phyloP scores from a whole-genome alignment of 2,329 filamentous ascomycete species.

The Diaporthe sp. region DNA sequence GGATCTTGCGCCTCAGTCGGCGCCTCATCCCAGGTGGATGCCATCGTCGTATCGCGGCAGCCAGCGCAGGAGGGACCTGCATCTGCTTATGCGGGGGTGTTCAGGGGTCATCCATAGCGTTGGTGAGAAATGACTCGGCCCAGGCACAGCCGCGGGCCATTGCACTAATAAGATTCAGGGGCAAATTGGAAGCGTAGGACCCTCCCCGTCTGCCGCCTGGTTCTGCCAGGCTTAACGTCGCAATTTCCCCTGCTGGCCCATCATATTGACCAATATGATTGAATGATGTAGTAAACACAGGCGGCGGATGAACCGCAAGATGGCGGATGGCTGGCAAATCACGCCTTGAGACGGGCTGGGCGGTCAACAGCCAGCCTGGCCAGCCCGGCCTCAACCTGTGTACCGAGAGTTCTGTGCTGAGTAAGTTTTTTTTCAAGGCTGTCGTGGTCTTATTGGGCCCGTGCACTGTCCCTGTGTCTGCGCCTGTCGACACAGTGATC shows the following conservation, averaged over 20 bases:
- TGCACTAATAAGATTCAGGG: constrained; percentile 36
- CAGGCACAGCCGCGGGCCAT: constrained; percentile 29
- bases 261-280: constrained; percentile 29
- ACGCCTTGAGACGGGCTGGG: constrained; percentile 13
- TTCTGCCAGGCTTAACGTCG: constrained; percentile 23
- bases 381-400: background rate
- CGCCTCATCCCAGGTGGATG: constrained; percentile 24
- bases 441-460: background rate
- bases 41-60: constrained; percentile 9
- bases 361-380: constrained; percentile 1
- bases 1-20: constrained; percentile 25
- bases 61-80: constrained; percentile 3
- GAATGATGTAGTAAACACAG: constrained; percentile 16
- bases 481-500: constrained; percentile 25
- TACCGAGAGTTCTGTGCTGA: background rate
- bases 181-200: constrained; percentile 36
- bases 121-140: constrained; percentile 25
- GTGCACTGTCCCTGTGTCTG: constrained; percentile 18
- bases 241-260: constrained; percentile 29
- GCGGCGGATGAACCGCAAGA: background rate
- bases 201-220: constrained; percentile 8
- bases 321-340: constrained; percentile 28
- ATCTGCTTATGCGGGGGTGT: constrained; percentile 23
- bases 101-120: constrained; percentile 30
- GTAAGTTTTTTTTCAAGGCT: constrained; percentile 5